Evolutionary conservation across 148 eudicot genomes (phyloP), one percentile per base, ranked within the genome.

Genomic region (Gaultheria prostrata): DNA sequence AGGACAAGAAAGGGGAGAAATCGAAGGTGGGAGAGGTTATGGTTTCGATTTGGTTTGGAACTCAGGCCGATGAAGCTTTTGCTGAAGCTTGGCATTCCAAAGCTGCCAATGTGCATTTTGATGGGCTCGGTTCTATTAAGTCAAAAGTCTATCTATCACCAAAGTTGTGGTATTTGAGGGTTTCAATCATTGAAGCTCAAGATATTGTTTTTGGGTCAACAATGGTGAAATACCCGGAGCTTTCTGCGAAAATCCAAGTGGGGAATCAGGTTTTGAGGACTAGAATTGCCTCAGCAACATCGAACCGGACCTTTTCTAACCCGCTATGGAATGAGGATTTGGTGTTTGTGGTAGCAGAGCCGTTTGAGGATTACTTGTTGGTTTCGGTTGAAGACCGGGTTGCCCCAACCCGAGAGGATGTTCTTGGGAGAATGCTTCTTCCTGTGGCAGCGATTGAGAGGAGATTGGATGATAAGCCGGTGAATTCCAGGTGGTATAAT

Each of bases 81-180:
- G 84, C 97, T 13, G 98, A 94, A 78, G 98, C 98, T 0, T 96
- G 98, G 98, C 98, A 96, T 89, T 94, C 98, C 0, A 91, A 92
- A 85, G 92, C 98, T 0, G 98, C 98, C 0, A 92, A 89, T 82
- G 97, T 96, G 75, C 92, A 92, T 80, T 81, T 89, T 17, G 95
- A 92, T 83, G 97, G 98, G 1, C 81, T 94, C 33, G 54, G 85
- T 76, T 91, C 94, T 7, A 93, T 94, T 4, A 91, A 90, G 33
- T 96, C 98, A 0, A 94, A 96, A 83, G 94, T 94, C n/a, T 96
- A 96, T 83, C 82, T 96, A 2, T 94, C 99, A 13, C 99, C 98
- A 3, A 96, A 92, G 86, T 72, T 96, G 1, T 96, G 99, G 99
- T 96, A 96, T 70, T 78, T 96, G 33, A 92, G 99, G 79, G 88